phyloP scores from a whole-genome alignment of 345 rosid species.

The Euclidium syriacum region DNA sequence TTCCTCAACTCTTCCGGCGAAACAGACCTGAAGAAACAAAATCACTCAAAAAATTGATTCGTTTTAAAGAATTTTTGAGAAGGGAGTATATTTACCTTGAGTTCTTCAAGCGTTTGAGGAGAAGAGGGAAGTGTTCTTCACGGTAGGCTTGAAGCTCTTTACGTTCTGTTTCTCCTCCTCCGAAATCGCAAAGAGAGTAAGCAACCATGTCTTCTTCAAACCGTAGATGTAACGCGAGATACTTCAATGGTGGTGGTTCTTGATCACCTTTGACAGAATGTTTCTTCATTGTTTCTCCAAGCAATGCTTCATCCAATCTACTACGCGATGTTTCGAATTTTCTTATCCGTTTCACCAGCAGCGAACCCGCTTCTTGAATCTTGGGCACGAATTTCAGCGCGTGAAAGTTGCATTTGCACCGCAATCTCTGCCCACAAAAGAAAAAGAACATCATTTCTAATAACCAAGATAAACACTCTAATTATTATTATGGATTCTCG shows the following conservation, averaged over 20 bases:
- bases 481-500: not conserved
- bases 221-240: constrained; percentile 84
- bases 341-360: constrained; percentile 68
- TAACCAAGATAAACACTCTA: not conserved
- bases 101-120: constrained; percentile 56
- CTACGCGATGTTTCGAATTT: constrained; percentile 35
- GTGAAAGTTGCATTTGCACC: constrained; percentile 96
- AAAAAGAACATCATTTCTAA: not conserved
- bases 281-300: constrained; percentile 45
- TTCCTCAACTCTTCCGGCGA: constrained; percentile 60
- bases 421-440: constrained; percentile 45
- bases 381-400: constrained; percentile 69
- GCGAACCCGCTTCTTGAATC: constrained; percentile 62
- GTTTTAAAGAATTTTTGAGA: not conserved
- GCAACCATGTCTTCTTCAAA: constrained; percentile 98
- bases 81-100: constrained; percentile 38
- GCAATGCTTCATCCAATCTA: constrained; percentile 57
- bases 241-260: constrained; percentile 39
- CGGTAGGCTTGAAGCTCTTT: constrained; percentile 78
- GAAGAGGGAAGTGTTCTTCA: constrained; percentile 75
- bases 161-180: constrained; percentile 69
- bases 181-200: constrained; percentile 82
- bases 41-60: not conserved
- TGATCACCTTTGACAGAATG: constrained; percentile 23
- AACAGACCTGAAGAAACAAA: constrained; percentile 36